phyloP scores from a whole-genome alignment of 2,329 filamentous ascomycete genomes.

The Colletotrichum eleusines region DNA sequence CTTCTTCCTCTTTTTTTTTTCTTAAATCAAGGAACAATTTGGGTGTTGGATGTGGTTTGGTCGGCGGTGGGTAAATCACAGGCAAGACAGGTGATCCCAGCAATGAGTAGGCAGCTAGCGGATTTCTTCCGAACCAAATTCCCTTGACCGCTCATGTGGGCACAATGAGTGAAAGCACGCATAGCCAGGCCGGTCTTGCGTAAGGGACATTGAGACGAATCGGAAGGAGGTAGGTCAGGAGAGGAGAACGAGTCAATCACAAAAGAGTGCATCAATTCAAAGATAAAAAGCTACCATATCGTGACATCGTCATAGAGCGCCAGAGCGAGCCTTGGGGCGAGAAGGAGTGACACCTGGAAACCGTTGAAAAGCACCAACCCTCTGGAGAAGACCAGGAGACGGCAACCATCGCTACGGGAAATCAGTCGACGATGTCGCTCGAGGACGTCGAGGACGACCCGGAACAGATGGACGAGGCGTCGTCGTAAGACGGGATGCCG shows the following conservation, averaged over 20 bases:
- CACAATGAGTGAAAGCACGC: too few species aligned
- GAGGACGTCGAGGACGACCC: conserved; percentile 15
- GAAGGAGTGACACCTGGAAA: not conserved
- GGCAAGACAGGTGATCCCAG: too few species aligned
- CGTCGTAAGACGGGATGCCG: conserved; percentile 27
- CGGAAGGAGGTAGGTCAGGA: not conserved
- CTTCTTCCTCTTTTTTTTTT: too few species aligned
- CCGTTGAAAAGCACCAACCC: not conserved
- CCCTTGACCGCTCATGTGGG: too few species aligned
- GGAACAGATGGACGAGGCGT: conserved; percentile 4
- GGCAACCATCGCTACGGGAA: not conserved
- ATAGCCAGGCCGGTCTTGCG: too few species aligned
- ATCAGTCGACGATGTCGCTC: conserved; percentile 12
- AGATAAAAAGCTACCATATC: not conserved
- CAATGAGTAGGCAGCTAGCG: too few species aligned
- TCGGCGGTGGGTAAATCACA: too few species aligned
- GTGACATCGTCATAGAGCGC: not conserved
- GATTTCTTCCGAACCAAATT: too few species aligned
- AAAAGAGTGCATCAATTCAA: not conserved
- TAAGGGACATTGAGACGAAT: not conserved
- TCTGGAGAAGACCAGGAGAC: not conserved
- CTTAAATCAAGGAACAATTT: too few species aligned
- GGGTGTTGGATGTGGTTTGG: too few species aligned
- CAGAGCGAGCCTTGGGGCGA: not conserved
- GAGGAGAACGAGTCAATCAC: not conserved